Conservation (phyloP, 2,329 filamentous ascomycete species). For the Talaromyces albobiverticillius region DNA sequence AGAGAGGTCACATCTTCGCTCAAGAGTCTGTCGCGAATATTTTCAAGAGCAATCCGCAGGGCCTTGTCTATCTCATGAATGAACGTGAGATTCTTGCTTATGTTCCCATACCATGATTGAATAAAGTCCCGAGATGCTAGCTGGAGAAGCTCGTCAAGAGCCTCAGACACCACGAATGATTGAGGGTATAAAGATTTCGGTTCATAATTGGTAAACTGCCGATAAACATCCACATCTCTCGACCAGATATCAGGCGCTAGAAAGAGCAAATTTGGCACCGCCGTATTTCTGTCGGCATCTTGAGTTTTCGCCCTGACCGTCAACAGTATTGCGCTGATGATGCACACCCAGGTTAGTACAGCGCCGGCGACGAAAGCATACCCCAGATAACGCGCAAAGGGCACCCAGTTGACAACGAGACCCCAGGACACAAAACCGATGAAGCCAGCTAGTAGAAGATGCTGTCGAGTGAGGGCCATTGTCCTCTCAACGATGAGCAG, state of each 20-base stretch:
- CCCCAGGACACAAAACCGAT: constrained; percentile 75
- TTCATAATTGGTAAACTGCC: constrained; percentile 64
- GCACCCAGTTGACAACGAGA: constrained; percentile 77
- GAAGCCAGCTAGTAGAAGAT: constrained; percentile 41
- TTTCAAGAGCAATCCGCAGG: constrained; percentile 69
- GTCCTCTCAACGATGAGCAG: constrained; percentile 46
- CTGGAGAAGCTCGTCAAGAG: constrained; percentile 74
- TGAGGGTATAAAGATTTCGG: constrained; percentile 69
- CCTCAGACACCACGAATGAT: constrained; percentile 73
- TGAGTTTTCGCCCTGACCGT: constrained; percentile 43
- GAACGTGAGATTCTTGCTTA: constrained; percentile 78
- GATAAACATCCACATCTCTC: constrained; percentile 65
- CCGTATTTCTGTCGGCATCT: constrained; percentile 42
- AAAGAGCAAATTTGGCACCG: constrained; percentile 54
- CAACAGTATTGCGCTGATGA: constrained; percentile 60
- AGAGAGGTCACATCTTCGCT: constrained; percentile 81
- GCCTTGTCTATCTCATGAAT: constrained; percentile 80
- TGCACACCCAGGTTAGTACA: constrained; percentile 51
- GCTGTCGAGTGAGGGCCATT: constrained; percentile 47
- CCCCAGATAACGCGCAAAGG: constrained; percentile 76
- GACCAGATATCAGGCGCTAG: constrained; percentile 64
- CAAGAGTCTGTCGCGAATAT: constrained; percentile 68
- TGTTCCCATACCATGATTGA: constrained; percentile 80
- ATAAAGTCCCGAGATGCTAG: constrained; percentile 81
- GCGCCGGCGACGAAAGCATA: constrained; percentile 77